Conservation (phyloP, 345 rosid species). For the Physaria fendleri region DNA sequence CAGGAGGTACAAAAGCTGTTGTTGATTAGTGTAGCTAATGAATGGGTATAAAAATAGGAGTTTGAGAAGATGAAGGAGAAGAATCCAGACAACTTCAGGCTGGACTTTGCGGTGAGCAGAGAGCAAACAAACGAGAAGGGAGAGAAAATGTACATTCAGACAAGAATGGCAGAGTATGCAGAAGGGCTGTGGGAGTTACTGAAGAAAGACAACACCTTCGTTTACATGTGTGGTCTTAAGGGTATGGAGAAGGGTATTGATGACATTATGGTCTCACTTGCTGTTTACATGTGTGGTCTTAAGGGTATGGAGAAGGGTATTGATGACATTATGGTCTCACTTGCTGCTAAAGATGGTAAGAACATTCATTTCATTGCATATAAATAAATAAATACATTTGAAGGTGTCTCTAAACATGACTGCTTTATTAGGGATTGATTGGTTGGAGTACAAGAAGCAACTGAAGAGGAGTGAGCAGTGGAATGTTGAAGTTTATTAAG, state of each 20-base stretch:
- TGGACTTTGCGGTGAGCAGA: conserved; percentile 84
- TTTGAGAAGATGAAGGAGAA: conserved; percentile 78
- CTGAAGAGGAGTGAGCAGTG: conserved; percentile 88
- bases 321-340: conserved; percentile 75
- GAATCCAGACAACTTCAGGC: conserved; percentile 63
- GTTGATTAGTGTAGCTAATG: conserved; percentile 10
- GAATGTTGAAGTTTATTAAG: conserved; percentile 90
- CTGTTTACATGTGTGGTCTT: conserved; percentile 94
- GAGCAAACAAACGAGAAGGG: conserved; percentile 82
- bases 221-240: conserved; percentile 94
- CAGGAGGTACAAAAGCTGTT: background rate
- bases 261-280: conserved; percentile 73
- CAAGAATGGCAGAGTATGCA: conserved; percentile 92
- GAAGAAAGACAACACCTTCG: conserved; percentile 85
- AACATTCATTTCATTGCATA: background rate
- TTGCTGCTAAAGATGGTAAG: conserved; percentile 84
- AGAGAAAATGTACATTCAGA: conserved; percentile 91
- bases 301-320: conserved; percentile 97
- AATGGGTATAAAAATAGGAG: conserved; percentile 34
- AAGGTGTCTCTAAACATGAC: background rate
- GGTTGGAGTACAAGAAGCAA: conserved; percentile 74
- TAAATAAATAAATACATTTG: too few species aligned
- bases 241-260: conserved; percentile 96
- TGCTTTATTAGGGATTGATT: conserved; percentile 59
- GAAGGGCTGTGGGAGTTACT: conserved; percentile 86